Evolutionary conservation across 176 grass and related monocot species (phyloP).

Genomic region (Eleusine indica): DNA sequence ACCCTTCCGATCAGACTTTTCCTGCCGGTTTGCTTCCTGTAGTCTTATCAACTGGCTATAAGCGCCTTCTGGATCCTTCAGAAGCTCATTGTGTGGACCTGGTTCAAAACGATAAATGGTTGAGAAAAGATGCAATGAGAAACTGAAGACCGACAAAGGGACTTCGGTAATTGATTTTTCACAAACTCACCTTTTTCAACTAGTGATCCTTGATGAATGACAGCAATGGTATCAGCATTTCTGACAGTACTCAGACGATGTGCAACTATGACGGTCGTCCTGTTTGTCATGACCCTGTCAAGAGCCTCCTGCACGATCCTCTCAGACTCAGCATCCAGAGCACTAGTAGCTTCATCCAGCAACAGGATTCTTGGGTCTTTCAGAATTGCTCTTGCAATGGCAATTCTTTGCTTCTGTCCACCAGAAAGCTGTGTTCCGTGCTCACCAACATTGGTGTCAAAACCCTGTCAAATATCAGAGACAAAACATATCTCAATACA

Average conservation of each 20-base stretch:
- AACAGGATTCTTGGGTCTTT: constrained; percentile 92
- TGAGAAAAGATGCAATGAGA: constrained; percentile 26
- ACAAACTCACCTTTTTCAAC: constrained; percentile 78
- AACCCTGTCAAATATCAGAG: constrained; percentile 53
- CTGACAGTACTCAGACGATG: constrained; percentile 81
- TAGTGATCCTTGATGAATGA: constrained; percentile 78
- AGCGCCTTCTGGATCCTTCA: constrained; percentile 77
- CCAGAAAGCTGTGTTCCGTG: constrained; percentile 89
- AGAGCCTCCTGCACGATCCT: constrained; percentile 86
- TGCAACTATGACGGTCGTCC: constrained; percentile 87
- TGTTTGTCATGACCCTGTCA: constrained; percentile 81
- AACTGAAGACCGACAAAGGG: background rate
- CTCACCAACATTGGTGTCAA: constrained; percentile 84
- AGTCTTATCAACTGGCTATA: constrained; percentile 81
- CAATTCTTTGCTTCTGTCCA: constrained; percentile 96
- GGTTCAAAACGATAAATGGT: constrained; percentile 39
- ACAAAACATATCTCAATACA: constrained; percentile 21
- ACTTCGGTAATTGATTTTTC: background rate
- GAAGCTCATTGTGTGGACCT: constrained; percentile 78
- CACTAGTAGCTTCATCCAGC: constrained; percentile 90
- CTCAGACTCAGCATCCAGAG: constrained; percentile 85
- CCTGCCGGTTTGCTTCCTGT: constrained; percentile 69
- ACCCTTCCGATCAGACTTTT: constrained; percentile 46
- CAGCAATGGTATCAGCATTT: constrained; percentile 82
- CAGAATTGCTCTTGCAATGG: constrained; percentile 89